Evolutionary conservation across 2,329 filamentous ascomycete species (phyloP).

Genomic region (Clarireedia homoeocarpa): DNA sequence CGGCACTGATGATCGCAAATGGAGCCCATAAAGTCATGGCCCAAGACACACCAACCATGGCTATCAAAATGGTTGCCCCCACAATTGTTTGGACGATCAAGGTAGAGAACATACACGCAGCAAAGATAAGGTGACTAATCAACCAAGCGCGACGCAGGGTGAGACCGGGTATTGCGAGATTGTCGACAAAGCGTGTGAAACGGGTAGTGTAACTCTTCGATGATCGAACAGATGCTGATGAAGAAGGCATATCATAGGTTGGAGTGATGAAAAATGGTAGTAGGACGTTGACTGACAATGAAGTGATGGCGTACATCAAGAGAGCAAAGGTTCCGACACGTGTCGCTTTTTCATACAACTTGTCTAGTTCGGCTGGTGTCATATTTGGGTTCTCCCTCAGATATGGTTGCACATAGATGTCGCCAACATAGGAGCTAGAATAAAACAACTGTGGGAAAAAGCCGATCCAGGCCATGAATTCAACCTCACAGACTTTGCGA

Average conservation of each 20-base stretch:
- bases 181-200: conserved; percentile 39
- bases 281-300: conserved; percentile 71
- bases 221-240: conserved; percentile 22
- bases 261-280: conserved; percentile 81
- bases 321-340: conserved; percentile 84
- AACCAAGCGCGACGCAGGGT: conserved; percentile 88
- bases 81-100: conserved; percentile 66
- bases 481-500: conserved; percentile 70
- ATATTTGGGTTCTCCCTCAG: conserved; percentile 73
- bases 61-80: conserved; percentile 69
- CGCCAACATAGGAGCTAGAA: conserved; percentile 86
- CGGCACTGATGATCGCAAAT: conserved; percentile 88
- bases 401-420: conserved; percentile 82
- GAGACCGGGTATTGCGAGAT: conserved; percentile 69
- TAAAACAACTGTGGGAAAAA: conserved; percentile 97
- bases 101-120: conserved; percentile 72
- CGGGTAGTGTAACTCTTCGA: conserved; percentile 25
- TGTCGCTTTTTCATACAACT: conserved; percentile 76
- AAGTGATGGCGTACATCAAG: conserved; percentile 79
- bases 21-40: conserved; percentile 90
- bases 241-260: conserved; percentile 51
- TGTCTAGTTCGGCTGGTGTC: conserved; percentile 66
- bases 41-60: conserved; percentile 83
- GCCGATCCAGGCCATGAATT: conserved; percentile 85
- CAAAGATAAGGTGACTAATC: conserved; percentile 75